Evolutionary conservation across 106 monocot species (phyloP), one percentile per base, ranked within the genome.

Genomic region (Agapanthus africanus): DNA sequence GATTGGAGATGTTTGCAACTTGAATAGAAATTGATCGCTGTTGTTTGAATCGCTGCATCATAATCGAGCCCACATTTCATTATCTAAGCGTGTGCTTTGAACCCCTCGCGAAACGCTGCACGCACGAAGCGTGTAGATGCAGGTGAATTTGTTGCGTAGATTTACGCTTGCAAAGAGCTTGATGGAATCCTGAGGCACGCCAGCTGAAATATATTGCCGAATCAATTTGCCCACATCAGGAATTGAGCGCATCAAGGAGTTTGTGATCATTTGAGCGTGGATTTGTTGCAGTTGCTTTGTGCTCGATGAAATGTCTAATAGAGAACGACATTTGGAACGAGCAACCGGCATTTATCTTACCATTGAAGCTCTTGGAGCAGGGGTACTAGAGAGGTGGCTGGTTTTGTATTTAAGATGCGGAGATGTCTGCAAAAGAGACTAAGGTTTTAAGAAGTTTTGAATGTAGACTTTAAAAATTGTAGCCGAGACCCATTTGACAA

Each of bases 191-290:
- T 60, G 11, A 9, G 68, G 73, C 9, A 5, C 27, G 59, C 54
- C 54, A 4, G 2, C 26, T 54, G 65, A 59, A 22, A 22, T 33
- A 59, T 82, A 82, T 6, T 35, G 34, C 34, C 70, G 60, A 36
- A 82, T 78, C 30, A 82, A 59, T 30, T 56, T 69, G 14, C 42
- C 69, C 18, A 60, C 13, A 47, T 47, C 19, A 19, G 19, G 13
- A 5, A 15, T 47, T 47, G 46, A 47, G 19, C 19, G 13, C 46
- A 19, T 0, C 49, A 72, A 33, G 7, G 63, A 37, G 67, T 59
- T 75, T 21, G 36, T 52, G 40, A 81, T 73, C 81, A 81, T 81
- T 44, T 81, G 81, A 4, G 67, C 72, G 41, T 81, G 81, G 51
- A 81, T 76, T 38, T 81, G 81, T 34, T 72, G 71, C 37, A 63